Evolutionary conservation across 192 early-diverging fungal genomes (phyloP).

Genomic region (Phlyctochytrium arcticum): DNA sequence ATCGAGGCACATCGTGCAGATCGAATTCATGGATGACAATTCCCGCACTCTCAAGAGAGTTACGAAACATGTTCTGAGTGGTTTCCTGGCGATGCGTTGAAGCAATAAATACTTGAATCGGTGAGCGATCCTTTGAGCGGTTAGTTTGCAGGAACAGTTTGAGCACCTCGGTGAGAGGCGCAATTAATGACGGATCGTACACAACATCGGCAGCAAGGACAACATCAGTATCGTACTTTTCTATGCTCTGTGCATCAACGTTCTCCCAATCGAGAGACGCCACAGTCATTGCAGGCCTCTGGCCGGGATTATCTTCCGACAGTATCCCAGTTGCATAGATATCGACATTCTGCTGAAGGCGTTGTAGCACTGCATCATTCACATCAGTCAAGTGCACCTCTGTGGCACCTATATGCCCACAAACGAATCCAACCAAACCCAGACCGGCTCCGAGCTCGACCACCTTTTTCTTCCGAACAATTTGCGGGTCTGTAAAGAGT

Average conservation of each 20-base stretch:
- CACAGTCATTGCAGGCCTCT: not conserved
- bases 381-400: constrained; percentile 26
- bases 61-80: not conserved
- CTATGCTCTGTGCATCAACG: not conserved
- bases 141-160: constrained; percentile 11
- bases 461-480: constrained; percentile 15
- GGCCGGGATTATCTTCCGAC: not conserved
- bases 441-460: constrained; percentile 39
- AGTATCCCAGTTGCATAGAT: constrained; percentile 16
- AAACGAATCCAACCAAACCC: constrained; percentile 29
- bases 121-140: not conserved
- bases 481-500: not conserved
- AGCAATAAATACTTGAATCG: not conserved
- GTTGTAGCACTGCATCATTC: constrained; percentile 16
- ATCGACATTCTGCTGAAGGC: constrained; percentile 24
- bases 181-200: constrained; percentile 35
- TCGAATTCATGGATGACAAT: too few relatives aligned
- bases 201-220: constrained; percentile 32
- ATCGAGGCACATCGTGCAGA: too few relatives aligned
- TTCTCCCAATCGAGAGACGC: constrained; percentile 28
- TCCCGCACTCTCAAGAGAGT: too few relatives aligned
- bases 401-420: constrained; percentile 18
- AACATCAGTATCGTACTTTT: constrained; percentile 5
- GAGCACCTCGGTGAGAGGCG: constrained; percentile 23
- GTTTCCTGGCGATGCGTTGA: not conserved